A percentile compares a stretch with the other conserved stretches of the same genome.
phyloP scores from a whole-genome alignment of 345 rosid genomes.

The Clausena lansium region DNA sequence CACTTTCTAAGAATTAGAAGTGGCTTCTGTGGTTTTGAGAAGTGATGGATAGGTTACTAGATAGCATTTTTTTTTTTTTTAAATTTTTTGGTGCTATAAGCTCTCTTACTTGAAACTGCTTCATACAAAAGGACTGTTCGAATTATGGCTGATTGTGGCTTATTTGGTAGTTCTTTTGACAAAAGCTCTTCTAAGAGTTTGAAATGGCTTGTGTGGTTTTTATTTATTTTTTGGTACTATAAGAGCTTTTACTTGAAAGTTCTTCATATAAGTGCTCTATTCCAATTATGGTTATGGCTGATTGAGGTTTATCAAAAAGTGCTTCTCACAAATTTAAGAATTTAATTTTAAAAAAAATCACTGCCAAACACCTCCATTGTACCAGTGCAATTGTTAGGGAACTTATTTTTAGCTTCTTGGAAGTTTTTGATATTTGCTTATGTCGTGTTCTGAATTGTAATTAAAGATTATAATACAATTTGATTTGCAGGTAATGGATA shows the following conservation, averaged over 20 bases:
- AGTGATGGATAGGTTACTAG: no score
- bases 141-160: no score
- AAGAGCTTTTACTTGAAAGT: no score
- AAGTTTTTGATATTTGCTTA: background rate
- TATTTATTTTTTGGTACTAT: no score
- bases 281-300: background rate
- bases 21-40: no score
- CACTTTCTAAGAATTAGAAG: no score
- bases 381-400: background rate
- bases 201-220: no score
- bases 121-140: background rate
- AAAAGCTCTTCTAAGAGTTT: no score
- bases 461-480: background rate
- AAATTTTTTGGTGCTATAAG: background rate
- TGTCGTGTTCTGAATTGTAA: background rate
- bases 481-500: conserved; percentile 84
- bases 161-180: no score
- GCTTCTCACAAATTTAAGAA: background rate
- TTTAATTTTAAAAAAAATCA: no score
- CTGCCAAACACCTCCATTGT: background rate
- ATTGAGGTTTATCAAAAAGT: background rate
- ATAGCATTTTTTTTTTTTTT: background rate
- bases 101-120: background rate
- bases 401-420: background rate
- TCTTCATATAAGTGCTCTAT: background rate